Evolutionary conservation across 148 eudicot species (phyloP), one percentile per base, ranked within the genome.

Genomic region (Camellia granthamiana): DNA sequence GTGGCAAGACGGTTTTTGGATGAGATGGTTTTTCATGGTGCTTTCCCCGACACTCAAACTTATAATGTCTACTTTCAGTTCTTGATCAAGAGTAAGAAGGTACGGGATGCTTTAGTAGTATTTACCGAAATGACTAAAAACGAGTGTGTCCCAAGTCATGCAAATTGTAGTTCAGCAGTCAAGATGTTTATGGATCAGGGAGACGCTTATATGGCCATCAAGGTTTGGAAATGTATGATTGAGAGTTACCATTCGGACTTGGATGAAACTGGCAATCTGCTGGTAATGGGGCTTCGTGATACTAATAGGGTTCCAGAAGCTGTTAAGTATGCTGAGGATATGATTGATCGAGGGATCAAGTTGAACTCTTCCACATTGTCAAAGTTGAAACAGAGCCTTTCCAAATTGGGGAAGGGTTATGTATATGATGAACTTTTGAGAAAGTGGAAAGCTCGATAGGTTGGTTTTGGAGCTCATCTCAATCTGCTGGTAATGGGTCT

Each of bases 61-160:
- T 95, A 91, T 67, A 90, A 89, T 69, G 56, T 84, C 14, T 55
- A 91, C 44, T 83, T 95, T 72, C 84, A 81, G 62, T 87, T 81
- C 63, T 82, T 90, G 67, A 81, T 93, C 69, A 91, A 87, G 82
- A 66, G 52, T 63, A 86, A 79, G 71, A 84, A 81, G 66, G 76
- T 89, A 2, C 76, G 79, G 67, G 95, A 95, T 2, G 91, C 92
- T 71, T 78, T 85, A 12, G 63, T 82, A 3, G 47, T 91, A 52
- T 89, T 91, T 79, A 66, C 82, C 3, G 98, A 95, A 87, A 92
- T 92, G 98, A 86, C 84, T 13, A 93, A 91, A 83, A 95, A 95
- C 69, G 97, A 95, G 88, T 90, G 55, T 84, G 84, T 80, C 13
- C 94, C 97, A 2, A 85, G 79, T 70, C 91, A 83, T 43, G 77